These are phyloP conservation scores for Oryza punctata DNA, from an alignment of 176 grass and related monocot species.

Conservation along the genomic window DNA sequence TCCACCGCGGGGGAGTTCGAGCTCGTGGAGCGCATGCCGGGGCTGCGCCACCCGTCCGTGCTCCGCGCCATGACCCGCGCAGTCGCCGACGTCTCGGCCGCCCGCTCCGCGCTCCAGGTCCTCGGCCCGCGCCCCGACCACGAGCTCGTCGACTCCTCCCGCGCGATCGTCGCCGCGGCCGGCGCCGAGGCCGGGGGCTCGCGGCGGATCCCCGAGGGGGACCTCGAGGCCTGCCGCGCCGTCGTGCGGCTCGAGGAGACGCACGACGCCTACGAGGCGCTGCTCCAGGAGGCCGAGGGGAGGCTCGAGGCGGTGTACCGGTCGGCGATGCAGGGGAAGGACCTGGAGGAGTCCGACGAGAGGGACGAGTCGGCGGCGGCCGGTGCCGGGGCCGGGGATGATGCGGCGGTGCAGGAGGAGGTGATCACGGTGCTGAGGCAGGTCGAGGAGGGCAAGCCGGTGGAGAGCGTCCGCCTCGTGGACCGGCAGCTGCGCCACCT, in stretches of 20 bases:
- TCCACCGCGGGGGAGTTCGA: conserved; percentile 51
- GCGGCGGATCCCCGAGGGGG: conserved; percentile 38
- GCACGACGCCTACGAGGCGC: conserved; percentile 62
- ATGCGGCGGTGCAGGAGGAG: conserved; percentile 54
- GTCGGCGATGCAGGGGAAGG: conserved; percentile 48
- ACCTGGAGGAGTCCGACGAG: conserved; percentile 25
- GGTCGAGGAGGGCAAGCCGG: conserved; percentile 50
- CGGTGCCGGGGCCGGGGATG: conserved; percentile 17
- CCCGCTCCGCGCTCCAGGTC: conserved; percentile 66
- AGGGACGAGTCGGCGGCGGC: not conserved
- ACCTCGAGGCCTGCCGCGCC: conserved; percentile 45
- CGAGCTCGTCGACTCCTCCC: conserved; percentile 83
- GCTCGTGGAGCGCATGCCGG: conserved; percentile 74
- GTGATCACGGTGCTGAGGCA: conserved; percentile 55
- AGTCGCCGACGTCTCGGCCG: conserved; percentile 70
- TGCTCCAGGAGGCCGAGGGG: conserved; percentile 62
- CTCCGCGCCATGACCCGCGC: conserved; percentile 82
- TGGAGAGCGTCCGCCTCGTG: conserved; percentile 56
- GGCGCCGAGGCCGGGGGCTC: conserved; percentile 6
- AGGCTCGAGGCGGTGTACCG: conserved; percentile 68
- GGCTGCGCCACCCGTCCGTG: conserved; percentile 68
- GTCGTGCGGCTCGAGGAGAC: conserved; percentile 64
- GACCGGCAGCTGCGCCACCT: conserved; percentile 63
- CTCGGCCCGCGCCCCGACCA: conserved; percentile 82
- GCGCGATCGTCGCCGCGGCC: conserved; percentile 40